Base-by-base conservation (phyloP, 2,329 filamentous ascomycete species). In the Aspergillus hiratsukae region DNA sequence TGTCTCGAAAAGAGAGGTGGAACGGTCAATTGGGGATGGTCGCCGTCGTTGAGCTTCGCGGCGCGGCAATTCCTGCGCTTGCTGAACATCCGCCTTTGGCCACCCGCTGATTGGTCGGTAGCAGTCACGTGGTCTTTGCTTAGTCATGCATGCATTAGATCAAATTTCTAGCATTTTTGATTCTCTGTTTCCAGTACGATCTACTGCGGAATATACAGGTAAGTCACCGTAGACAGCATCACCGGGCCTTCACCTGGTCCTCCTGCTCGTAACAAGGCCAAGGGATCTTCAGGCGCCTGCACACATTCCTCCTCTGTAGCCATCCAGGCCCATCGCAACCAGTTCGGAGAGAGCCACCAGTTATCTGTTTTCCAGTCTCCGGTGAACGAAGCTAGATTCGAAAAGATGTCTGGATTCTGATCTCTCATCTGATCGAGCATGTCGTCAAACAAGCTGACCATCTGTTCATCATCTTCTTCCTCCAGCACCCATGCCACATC, bases 301-400 rank as follows among this genome's bases (percentile, higher is more conserved):
- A 76, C 67, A 51, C 64, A 66, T 56, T 78, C 75, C 43, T 76
- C 70, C 51, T 76, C 70, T 43, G 68, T 67, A 46, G 76, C 67
- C 57, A 72, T 70, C 70, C 74, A 77, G 25, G 73, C 72, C 76
- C 76, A 78, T 48, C 74, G 72, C 49, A 78, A 19, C 70, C 70
- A 72, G 21, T 72, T 69, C 6, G 68, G 61, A 28, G 71, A 69
- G 29, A 76, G 58, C 74, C 74, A 76, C 61, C 66, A 69, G 51
- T 63, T 64, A n/a, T 61, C 61, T n/a, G 59, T 53, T 49, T 62
- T 46, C 60, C 58, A 63, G 14, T 58, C 58, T 3, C 64, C 66
- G 3, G 64, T 62, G 31, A 62, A 61, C 25, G 37, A 37, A 19
- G 59, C 57, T 27, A 70, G 21, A 10, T 29, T 51, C 1, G 54